Percentiles rank a stretch among this genome's conserved stretches.
phyloP scores from a whole-genome alignment of 257 asterid species.

The Fraxinus excelsior region DNA sequence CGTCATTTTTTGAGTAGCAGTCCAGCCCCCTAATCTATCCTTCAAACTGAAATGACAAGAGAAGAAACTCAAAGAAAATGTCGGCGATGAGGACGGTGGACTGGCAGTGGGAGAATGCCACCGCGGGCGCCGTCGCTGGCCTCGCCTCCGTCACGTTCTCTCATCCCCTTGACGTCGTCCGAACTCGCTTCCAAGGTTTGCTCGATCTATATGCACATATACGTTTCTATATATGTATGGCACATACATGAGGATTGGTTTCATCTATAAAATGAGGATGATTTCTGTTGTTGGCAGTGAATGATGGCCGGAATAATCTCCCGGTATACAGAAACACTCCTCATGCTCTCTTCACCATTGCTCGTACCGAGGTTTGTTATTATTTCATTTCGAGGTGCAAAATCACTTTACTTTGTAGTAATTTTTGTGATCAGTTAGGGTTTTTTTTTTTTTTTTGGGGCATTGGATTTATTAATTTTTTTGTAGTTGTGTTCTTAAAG shows the following conservation, averaged over 20 bases:
- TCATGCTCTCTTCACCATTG: constrained; percentile 83
- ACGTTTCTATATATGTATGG: not conserved
- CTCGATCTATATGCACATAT: not conserved
- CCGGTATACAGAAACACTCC: constrained; percentile 81
- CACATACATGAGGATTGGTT: not conserved
- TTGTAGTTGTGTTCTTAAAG: not conserved
- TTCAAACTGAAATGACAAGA: constrained; percentile 6
- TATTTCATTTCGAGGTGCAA: constrained; percentile 6
- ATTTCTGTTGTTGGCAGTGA: constrained; percentile 42
- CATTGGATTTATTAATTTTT: not conserved
- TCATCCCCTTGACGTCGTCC: constrained; percentile 96
- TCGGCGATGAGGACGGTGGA: constrained; percentile 54
- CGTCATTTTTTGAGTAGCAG: too few species aligned
- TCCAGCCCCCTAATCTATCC: not conserved
- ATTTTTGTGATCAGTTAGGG: not conserved
- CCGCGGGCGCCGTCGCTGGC: constrained; percentile 90
- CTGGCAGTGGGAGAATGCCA: constrained; percentile 68
- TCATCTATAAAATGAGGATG: not conserved
- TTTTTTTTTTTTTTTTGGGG: not conserved
- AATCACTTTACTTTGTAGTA: not conserved
- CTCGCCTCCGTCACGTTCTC: constrained; percentile 78
- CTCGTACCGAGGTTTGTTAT: constrained; percentile 79
- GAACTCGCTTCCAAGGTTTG: constrained; percentile 92
- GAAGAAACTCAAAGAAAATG: constrained; percentile 22
- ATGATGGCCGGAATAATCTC: constrained; percentile 72